Evolutionary conservation across 2,329 filamentous ascomycete species (phyloP).

Genomic region (Ophiosphaerella korrae): DNA sequence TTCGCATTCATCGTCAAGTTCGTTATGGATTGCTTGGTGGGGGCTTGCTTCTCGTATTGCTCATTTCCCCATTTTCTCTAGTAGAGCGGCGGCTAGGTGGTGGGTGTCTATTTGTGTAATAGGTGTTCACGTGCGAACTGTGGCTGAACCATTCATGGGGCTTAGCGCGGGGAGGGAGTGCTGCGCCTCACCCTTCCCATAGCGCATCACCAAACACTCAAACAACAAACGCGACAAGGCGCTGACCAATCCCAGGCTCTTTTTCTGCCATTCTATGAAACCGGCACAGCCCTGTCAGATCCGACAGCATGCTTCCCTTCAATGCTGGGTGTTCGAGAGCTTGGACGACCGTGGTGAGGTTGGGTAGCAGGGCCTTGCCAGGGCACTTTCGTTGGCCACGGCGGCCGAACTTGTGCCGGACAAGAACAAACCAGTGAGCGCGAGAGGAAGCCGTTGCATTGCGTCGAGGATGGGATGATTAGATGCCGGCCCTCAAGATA

Average conservation of each 20-base stretch:
- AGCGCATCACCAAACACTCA: constrained; percentile 11
- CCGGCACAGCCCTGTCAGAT: constrained; percentile 29
- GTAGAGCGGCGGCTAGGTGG: not conserved
- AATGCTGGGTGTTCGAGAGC: constrained; percentile 1
- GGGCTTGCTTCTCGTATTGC: constrained; percentile 2
- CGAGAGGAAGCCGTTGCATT: not conserved
- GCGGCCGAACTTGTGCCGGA: constrained; percentile 3
- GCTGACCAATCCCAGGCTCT: constrained; percentile 21
- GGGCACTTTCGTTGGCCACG: constrained; percentile 1
- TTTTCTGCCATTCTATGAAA: constrained; percentile 35
- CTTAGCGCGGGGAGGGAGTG: constrained; percentile 12
- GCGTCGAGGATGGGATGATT: not conserved
- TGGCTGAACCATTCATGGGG: constrained; percentile 15
- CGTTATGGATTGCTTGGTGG: not conserved
- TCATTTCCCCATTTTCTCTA: constrained; percentile 12
- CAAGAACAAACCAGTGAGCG: not conserved
- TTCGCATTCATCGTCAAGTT: constrained; percentile 5
- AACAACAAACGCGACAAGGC: constrained; percentile 7
- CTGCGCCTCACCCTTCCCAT: constrained; percentile 17
- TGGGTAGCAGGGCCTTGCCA: constrained; percentile 1
- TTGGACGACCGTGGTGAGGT: not conserved
- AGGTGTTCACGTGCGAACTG: constrained; percentile 7
- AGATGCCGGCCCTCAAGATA: not conserved
- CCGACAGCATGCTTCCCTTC: constrained; percentile 4
- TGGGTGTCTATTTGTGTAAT: not conserved